phyloP scores from a whole-genome alignment of 2,329 filamentous ascomycete genomes.

The Diaporthe longicolla region DNA sequence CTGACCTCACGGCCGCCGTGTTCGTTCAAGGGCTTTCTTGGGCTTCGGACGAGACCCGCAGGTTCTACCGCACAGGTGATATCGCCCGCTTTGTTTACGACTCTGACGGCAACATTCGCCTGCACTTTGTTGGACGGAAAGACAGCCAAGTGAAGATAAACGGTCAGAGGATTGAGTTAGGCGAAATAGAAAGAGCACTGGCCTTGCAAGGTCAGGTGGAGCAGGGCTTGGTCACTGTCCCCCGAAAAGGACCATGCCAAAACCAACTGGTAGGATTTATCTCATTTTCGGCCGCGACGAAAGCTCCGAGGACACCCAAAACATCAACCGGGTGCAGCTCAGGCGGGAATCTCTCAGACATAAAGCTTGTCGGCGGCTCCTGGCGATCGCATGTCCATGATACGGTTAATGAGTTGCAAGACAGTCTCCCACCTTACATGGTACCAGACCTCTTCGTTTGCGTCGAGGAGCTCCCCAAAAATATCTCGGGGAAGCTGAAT shows the following conservation, averaged over 20 bases:
- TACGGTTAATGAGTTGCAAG: neutral
- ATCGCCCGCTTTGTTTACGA: constrained; percentile 52
- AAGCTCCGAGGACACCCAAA: neutral
- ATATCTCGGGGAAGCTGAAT: constrained; percentile 27
- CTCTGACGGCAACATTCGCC: constrained; percentile 46
- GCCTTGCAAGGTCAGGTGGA: neutral
- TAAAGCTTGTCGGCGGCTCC: neutral
- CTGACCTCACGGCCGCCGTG: neutral
- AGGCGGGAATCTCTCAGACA: neutral
- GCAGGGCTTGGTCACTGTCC: neutral
- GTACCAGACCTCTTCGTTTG: neutral
- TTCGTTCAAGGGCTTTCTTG: neutral
- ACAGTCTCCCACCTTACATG: constrained; percentile 4
- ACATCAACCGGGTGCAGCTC: neutral
- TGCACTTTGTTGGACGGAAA: constrained; percentile 53
- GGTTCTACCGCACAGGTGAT: constrained; percentile 59
- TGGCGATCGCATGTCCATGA: constrained; percentile 1
- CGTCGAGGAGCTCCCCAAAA: neutral
- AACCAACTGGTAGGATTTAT: neutral
- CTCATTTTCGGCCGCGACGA: neutral
- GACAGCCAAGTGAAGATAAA: constrained; percentile 68
- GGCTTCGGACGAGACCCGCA: neutral
- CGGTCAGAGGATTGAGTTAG: constrained; percentile 64
- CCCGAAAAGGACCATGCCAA: neutral
- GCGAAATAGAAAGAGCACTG: constrained; percentile 42